phyloP scores from a whole-genome alignment of 2,329 filamentous ascomycete species.

The Neoarthrinium moseri region DNA sequence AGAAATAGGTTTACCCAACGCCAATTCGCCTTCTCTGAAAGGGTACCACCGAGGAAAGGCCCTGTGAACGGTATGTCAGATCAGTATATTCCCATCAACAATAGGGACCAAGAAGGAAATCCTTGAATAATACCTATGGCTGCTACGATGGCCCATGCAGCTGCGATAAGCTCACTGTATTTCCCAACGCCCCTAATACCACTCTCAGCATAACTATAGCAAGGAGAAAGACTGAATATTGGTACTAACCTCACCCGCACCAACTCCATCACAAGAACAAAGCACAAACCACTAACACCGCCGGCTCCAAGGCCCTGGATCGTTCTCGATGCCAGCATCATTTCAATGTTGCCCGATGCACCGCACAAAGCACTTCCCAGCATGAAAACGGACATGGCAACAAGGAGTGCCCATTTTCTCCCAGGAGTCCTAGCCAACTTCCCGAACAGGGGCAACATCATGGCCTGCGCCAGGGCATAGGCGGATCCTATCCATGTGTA shows the following conservation, averaged over 20 bases:
- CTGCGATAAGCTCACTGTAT: background rate
- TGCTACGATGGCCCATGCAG: background rate
- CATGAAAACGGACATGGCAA: slow-evolving; percentile 1
- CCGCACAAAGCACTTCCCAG: background rate
- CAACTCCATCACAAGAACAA: background rate
- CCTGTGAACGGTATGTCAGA: no score
- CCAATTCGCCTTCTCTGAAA: background rate
- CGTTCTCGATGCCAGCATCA: background rate
- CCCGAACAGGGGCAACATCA: slow-evolving; percentile 3
- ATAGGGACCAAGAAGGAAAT: background rate
- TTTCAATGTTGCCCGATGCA: background rate
- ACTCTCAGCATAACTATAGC: background rate
- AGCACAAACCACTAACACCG: background rate
- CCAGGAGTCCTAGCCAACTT: background rate
- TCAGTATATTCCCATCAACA: background rate
- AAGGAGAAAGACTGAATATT: background rate
- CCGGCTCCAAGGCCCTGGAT: background rate
- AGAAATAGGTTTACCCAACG: background rate
- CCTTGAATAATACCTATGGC: background rate
- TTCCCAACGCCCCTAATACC: background rate
- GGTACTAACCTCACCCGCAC: background rate
- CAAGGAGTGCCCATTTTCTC: slow-evolving; percentile 1
- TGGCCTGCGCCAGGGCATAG: slow-evolving; percentile 4
- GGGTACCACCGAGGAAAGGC: background rate
- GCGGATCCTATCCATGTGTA: slow-evolving; percentile 5